A percentile compares a stretch with the other conserved stretches of the same genome.
Conservation (phyloP, 1,284 basidiomycete species). For the Microbotryum intermedium region DNA sequence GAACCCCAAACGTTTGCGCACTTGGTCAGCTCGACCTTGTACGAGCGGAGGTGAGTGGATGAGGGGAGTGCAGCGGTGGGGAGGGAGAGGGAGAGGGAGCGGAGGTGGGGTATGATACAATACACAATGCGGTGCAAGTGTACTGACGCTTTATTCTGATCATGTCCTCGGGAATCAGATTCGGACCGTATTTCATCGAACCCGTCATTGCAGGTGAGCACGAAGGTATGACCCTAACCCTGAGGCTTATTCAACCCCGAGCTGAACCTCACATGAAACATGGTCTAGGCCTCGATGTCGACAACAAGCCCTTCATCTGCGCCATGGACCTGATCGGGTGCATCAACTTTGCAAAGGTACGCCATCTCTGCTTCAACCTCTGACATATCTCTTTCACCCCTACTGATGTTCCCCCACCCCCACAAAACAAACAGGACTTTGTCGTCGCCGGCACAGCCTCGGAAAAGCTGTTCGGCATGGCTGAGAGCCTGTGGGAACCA, state of each 20-base stretch:
- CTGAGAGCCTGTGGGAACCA: conserved; percentile 97
- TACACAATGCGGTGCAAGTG: not conserved
- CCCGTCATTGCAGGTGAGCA: conserved; percentile 79
- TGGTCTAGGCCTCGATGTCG: conserved; percentile 52
- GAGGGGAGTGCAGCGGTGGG: not conserved
- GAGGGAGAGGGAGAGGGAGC: too few relatives aligned
- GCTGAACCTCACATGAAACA: too few relatives aligned
- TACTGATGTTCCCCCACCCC: not conserved
- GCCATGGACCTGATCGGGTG: conserved; percentile 95
- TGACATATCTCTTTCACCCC: conserved; percentile 24
- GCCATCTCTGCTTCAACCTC: conserved; percentile 26
- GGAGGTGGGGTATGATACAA: too few relatives aligned
- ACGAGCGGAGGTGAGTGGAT: conserved; percentile 65
- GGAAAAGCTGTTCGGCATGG: conserved; percentile 90
- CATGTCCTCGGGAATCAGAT: conserved; percentile 42
- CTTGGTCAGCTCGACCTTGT: conserved; percentile 92
- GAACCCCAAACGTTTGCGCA: conserved; percentile 94
- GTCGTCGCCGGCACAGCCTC: conserved; percentile 92
- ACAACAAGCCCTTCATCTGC: conserved; percentile 86
- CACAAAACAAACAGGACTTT: conserved; percentile 55
- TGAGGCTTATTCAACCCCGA: too few relatives aligned
- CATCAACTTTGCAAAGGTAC: conserved; percentile 70
- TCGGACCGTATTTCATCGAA: conserved; percentile 94
- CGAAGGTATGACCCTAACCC: too few relatives aligned
- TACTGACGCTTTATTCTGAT: not conserved